Percentiles rank a stretch among this genome's conserved stretches.
phyloP scores from a whole-genome alignment of 1,139 yeast genomes.

The Nakaseomyces glabratus region DNA sequence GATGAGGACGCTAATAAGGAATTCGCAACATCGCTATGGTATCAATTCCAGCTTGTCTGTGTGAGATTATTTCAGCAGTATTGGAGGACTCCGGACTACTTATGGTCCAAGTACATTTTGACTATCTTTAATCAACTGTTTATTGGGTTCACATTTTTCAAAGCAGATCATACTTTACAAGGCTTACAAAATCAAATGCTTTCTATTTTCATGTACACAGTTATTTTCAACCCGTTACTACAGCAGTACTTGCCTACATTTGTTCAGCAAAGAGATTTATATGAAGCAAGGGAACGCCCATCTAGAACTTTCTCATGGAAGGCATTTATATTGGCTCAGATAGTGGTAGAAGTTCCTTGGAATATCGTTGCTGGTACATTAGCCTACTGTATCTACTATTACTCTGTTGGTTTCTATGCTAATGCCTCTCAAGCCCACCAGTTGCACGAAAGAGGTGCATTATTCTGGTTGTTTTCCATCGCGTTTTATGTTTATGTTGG shows the following conservation, averaged over 20 bases:
- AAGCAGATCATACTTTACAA: conserved; percentile 51
- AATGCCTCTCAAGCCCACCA: conserved; percentile 51
- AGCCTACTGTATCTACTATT: conserved; percentile 68
- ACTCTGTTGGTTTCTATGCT: conserved; percentile 61
- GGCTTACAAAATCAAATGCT: conserved; percentile 61
- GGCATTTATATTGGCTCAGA: conserved; percentile 49
- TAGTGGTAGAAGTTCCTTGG: conserved; percentile 71
- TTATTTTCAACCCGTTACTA: conserved; percentile 51
- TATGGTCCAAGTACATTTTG: conserved; percentile 47
- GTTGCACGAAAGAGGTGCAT: conserved; percentile 52
- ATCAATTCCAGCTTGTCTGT: conserved; percentile 46
- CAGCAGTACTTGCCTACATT: conserved; percentile 71
- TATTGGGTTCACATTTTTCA: conserved; percentile 69
- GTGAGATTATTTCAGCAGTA: conserved; percentile 47
- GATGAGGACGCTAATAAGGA: conserved; percentile 25
- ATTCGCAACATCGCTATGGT: conserved; percentile 35
- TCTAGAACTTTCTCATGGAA: conserved; percentile 57
- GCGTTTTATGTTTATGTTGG: conserved; percentile 52
- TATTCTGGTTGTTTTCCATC: conserved; percentile 51
- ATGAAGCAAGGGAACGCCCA: conserved; percentile 88
- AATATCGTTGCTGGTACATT: conserved; percentile 55
- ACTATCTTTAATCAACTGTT: conserved; percentile 44
- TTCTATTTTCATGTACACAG: conserved; percentile 55
- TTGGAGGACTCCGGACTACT: conserved; percentile 55
- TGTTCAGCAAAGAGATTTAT: conserved; percentile 64